phyloP scores from a whole-genome alignment of 2,329 filamentous ascomycete species.

The Colletotrichum limetticola region DNA sequence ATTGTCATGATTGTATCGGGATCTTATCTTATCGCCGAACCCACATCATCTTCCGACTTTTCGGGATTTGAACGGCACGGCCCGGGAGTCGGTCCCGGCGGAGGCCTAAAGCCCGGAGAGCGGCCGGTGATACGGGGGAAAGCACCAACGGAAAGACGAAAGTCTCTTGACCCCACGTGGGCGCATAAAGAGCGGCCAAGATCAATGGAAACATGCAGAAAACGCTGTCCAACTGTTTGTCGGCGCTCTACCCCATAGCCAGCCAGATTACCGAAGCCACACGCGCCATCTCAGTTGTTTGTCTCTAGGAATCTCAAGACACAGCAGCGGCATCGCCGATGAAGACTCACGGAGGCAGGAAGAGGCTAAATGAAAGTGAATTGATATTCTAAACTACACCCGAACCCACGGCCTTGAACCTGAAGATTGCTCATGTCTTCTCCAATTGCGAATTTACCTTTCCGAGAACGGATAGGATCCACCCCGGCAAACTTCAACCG shows the following conservation, averaged over 20 bases:
- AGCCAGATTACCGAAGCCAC: background rate
- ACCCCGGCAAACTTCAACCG: background rate
- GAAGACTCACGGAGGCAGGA: background rate
- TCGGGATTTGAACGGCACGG: background rate
- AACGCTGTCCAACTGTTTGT: background rate
- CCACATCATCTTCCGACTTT: background rate
- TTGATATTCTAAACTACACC: too few relatives aligned
- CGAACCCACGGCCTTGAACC: background rate
- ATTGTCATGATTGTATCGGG: background rate
- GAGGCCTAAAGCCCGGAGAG: background rate
- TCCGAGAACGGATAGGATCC: background rate
- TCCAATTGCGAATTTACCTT: background rate
- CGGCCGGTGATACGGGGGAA: background rate
- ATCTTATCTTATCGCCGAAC: slow-evolving; percentile 4
- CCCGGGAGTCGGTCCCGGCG: slow-evolving; percentile 3
- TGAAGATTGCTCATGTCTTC: background rate
- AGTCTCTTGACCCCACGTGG: background rate
- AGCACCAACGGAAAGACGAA: background rate
- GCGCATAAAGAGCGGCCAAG: background rate
- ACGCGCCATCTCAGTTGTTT: background rate
- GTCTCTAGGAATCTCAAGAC: background rate
- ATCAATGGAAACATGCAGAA: background rate
- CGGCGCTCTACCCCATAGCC: background rate
- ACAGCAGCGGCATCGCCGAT: background rate
- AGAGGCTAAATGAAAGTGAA: too few relatives aligned